Base-by-base conservation (phyloP, 78 protist species). In the Trichosphaerium sp. region DNA sequence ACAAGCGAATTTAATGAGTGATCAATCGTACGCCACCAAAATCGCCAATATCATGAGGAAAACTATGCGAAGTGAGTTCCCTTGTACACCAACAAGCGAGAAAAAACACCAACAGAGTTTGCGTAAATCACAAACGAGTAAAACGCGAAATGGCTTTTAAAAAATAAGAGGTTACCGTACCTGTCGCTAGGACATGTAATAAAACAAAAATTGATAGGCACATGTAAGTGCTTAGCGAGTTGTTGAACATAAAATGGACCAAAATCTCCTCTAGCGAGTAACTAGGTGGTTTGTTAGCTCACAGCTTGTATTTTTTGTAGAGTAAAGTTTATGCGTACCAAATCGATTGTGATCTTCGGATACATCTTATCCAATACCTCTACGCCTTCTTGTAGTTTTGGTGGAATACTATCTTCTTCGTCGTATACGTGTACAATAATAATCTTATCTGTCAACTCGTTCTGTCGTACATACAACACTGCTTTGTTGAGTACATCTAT, bases 391-490 rank as follows among this genome's bases (percentile, higher is more conserved):
- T 65, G 54, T 39, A 78, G 34, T 35, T 31, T 15, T 6, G 52
- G 69, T 0, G 67, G 8, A 2, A 57, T 58, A 8, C 63, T 43
- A 5, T 68, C 67, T 18, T 78, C 84, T 29, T 15, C 14, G 35
- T 56, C 68, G 63, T 77, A 71, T 28, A 77, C 63, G 69, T 84
- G 89, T 15, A 76, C 78, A 4, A 84, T 60, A 59, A 65, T 35
- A 25, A 85, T 63, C 86, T 85, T 78, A 47, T 63, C 57, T 31
- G 92, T 77, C 41, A 69, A 83, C 64, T 87, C 92, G 78, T 87
- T 87, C 41, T 78, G 80, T 38, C 87, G 69, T 40, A 87, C 76
- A 71, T 87, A 87, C 61, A 78, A 63, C 23, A 75, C 71, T 3
- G 88, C 88, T 69, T 87, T 87, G 74, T 76, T 78, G 32, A 87